Conservation (phyloP, 1,284 basidiomycete genomes). For the Ceratobasidium sp. region DNA sequence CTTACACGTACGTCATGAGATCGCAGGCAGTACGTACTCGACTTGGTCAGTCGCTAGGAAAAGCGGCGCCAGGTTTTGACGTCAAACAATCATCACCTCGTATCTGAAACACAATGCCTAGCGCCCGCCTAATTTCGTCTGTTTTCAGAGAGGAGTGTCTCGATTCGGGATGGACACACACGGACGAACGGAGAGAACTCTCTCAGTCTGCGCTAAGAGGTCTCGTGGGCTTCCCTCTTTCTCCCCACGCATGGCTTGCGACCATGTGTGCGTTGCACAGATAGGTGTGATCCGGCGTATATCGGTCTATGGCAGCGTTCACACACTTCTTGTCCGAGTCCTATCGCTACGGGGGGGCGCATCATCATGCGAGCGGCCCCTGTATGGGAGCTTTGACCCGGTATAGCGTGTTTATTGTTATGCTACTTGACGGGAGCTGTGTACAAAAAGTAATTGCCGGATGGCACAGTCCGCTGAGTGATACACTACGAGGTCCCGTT, state of each 20-base stretch:
- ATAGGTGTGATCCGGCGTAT: neutral
- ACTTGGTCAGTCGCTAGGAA: conserved; percentile 17
- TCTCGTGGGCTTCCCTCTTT: neutral
- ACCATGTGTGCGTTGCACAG: neutral
- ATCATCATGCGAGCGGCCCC: neutral
- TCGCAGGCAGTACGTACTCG: no score
- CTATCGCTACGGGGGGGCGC: neutral
- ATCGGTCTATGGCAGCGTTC: neutral
- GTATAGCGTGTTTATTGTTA: conserved; percentile 14
- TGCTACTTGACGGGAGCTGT: neutral
- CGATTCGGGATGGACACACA: neutral
- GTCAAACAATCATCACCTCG: conserved; percentile 21
- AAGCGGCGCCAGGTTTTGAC: conserved; percentile 22
- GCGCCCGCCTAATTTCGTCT: conserved; percentile 21
- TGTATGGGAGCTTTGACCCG: neutral
- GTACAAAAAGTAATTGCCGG: neutral
- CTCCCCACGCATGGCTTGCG: neutral
- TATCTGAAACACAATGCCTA: conserved; percentile 29
- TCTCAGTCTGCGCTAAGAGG: neutral
- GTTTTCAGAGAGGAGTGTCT: neutral
- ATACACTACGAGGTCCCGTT: no score
- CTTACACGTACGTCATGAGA: neutral
- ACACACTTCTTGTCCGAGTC: no score
- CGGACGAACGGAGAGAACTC: conserved; percentile 27
- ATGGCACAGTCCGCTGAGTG: no score